Evolutionary conservation across 139 green algal species (phyloP).

Genomic region (Volvox reticuliferus): DNA sequence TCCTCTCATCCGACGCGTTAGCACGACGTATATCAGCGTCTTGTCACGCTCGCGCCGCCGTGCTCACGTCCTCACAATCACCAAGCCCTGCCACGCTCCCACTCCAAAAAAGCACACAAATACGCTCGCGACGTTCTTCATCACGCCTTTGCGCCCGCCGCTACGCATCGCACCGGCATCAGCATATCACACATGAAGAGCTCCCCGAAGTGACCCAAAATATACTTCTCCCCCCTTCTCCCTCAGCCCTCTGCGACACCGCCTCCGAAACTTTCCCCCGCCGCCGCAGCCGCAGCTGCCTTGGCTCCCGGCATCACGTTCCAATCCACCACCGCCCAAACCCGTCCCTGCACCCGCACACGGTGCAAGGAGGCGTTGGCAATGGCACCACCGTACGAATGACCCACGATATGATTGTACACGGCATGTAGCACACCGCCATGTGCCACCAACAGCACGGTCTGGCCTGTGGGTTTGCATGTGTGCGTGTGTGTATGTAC

Average conservation of each 20-base stretch:
- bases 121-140: too few species aligned
- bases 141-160: too few species aligned
- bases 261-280: not conserved
- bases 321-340: conserved; percentile 1
- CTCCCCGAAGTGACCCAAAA: not conserved
- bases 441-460: conserved; percentile 23
- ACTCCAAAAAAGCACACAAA: too few species aligned
- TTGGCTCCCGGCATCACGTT: not conserved
- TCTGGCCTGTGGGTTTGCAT: conserved; percentile 3
- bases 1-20: too few species aligned
- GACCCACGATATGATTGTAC: not conserved
- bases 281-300: not conserved
- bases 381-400: not conserved
- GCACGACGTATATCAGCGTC: too few species aligned
- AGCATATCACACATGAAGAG: too few species aligned
- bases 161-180: too few species aligned
- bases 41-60: too few species aligned
- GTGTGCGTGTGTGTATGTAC: too few species aligned
- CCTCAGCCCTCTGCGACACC: not conserved
- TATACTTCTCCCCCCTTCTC: not conserved
- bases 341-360: not conserved
- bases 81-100: too few species aligned
- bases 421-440: not conserved
- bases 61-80: too few species aligned
- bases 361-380: conserved; percentile 36